These are phyloP conservation scores for Russula brevipes DNA, from an alignment of 768 basidiomycete genomes.

Conservation along the genomic window DNA sequence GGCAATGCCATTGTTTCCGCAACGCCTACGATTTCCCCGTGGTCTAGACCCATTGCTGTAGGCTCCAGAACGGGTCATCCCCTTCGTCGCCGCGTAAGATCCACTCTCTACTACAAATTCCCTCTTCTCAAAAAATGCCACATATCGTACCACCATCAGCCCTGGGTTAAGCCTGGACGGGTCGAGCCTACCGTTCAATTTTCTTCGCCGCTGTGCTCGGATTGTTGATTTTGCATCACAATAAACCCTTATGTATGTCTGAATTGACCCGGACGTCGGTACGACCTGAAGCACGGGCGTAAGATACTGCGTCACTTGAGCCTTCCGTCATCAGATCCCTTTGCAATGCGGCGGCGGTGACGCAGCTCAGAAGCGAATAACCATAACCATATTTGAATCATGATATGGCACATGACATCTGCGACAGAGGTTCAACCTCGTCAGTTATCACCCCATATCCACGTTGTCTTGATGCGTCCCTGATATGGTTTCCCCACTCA, in stretches of 20 bases:
- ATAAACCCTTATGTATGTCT: neutral
- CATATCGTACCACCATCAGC: conserved; percentile 10
- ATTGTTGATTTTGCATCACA: neutral
- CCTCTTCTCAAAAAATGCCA: neutral
- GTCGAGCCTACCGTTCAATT: neutral
- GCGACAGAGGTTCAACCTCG: neutral
- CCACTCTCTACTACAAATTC: conserved; percentile 17
- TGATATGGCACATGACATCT: conserved; percentile 3
- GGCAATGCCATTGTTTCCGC: conserved; percentile 16
- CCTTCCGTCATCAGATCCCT: neutral
- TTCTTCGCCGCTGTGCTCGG: neutral
- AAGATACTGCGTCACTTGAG: conserved; percentile 7
- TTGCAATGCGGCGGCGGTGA: conserved; percentile 2
- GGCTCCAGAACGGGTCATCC: conserved; percentile 20
- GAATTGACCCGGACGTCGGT: neutral
- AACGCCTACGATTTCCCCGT: conserved; percentile 23
- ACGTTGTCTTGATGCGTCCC: conserved; percentile 6
- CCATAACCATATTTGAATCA: conserved; percentile 5
- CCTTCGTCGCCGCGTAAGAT: conserved; percentile 14
- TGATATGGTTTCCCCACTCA: conserved; percentile 13
- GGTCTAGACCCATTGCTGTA: conserved; percentile 16
- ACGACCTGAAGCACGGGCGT: neutral
- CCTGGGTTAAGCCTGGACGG: conserved; percentile 3
- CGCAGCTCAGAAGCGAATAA: conserved; percentile 2
- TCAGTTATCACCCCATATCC: conserved; percentile 11